Evolutionary conservation across 176 grass and related monocot genomes (phyloP), one percentile per base, ranked within the genome.

Genomic region (Calamus simplicifolius): DNA sequence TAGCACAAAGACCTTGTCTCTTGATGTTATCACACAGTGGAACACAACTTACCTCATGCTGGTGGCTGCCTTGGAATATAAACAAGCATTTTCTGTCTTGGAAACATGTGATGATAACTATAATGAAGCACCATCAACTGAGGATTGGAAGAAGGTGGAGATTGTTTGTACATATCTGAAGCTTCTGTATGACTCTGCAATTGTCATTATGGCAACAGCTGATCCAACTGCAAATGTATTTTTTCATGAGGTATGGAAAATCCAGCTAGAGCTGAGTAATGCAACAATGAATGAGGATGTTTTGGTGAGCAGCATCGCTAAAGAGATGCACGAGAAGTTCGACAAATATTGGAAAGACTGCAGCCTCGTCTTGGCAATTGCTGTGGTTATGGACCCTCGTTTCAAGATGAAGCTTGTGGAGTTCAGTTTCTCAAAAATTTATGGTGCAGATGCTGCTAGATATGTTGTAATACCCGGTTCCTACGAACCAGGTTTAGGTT

Each of bases 281-380:
- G 81, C 69, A 26, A 79, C 74, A 51, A 21, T 30, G 43, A 86
- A 75, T 68, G 85, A 82, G 56, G 81, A 85, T 71, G 74, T 54
- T 5, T 27, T 72, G 51, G 79, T 82, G 60, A 85, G 84, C 50
- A 71, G 76, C 61, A 66, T 85, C 13, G 89, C 89, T 1, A 80
- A 85, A 69, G 85, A 77, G 50, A 95, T 95, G 85, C 89, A 89
- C 15, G 89, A 89, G 64, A 89, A 74, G 61, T 89, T 89, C 69
- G 89, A 95, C 71, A 95, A 95, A 64, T 95, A 89, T 70, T 89
- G 89, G 89, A 95, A 89, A 54, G 89, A 89, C 50, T 95, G 89
- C 75, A 95, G 72, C 72, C 70, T 95, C 52, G 89, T 95, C 48
- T 61, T 95, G 23, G 85, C 89, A 25, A 67, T 95, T 70, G 89